phyloP scores from a whole-genome alignment of 1,284 basidiomycete genomes.

The Apiotrichum sp. region DNA sequence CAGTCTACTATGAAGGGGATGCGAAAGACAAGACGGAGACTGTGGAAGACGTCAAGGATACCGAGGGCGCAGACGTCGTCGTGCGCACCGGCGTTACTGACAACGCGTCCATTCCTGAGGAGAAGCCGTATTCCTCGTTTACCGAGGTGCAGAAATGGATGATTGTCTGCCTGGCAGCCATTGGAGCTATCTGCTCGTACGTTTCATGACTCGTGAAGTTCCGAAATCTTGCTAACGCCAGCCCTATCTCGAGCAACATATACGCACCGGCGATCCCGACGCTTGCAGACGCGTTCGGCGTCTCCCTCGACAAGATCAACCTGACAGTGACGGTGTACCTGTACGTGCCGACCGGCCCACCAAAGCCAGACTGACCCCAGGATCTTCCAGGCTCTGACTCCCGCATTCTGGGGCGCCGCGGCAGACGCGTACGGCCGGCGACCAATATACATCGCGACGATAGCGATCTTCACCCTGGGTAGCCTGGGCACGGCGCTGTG shows the following conservation, averaged over 20 bases:
- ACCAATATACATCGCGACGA: conserved; percentile 33
- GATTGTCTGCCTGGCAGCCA: conserved; percentile 29
- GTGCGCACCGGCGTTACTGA: too few relatives aligned
- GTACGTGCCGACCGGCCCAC: conserved; percentile 11
- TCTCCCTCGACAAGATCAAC: conserved; percentile 32
- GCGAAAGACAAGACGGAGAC: too few relatives aligned
- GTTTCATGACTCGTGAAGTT: not conserved
- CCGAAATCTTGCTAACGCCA: not conserved
- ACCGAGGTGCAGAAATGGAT: conserved; percentile 31
- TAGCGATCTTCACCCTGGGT: conserved; percentile 29
- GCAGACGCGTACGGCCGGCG: conserved; percentile 34
- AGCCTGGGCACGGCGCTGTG: conserved; percentile 36
- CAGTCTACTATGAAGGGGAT: too few relatives aligned
- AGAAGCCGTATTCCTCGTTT: conserved; percentile 27
- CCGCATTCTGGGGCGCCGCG: conserved; percentile 33
- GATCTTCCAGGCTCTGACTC: conserved; percentile 37
- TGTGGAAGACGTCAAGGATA: too few relatives aligned
- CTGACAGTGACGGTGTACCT: conserved; percentile 38
- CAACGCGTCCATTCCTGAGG: too few relatives aligned
- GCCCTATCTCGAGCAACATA: conserved; percentile 38
- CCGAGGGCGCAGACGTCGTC: too few relatives aligned
- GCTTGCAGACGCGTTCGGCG: conserved; percentile 26
- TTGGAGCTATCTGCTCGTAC: conserved; percentile 35
- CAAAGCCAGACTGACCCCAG: conserved; percentile 5
- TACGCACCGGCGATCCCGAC: conserved; percentile 38